phyloP scores from a whole-genome alignment of 441 rosid species.

The Biscutella laevigata region DNA sequence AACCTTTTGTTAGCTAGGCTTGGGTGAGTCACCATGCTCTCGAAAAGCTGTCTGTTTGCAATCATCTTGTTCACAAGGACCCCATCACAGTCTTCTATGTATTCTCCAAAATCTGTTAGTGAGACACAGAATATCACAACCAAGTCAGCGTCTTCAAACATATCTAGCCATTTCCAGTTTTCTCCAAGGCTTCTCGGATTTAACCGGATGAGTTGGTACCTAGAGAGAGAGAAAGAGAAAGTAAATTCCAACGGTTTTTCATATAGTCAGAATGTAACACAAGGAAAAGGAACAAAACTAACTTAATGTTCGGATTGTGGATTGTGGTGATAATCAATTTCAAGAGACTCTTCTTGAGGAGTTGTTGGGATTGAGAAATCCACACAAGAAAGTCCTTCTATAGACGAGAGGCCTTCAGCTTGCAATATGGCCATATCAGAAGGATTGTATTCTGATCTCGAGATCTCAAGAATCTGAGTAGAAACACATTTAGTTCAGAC shows the following conservation, averaged over 20 bases:
- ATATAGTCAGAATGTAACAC: not conserved
- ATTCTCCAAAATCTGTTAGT: constrained; percentile 40
- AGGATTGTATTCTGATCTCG: constrained; percentile 45
- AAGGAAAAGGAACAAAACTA: constrained; percentile 17
- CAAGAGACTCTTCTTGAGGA: constrained; percentile 25
- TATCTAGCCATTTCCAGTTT: constrained; percentile 51
- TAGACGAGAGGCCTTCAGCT: constrained; percentile 50
- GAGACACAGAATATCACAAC: constrained; percentile 50
- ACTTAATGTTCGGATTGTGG: constrained; percentile 46
- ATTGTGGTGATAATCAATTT: constrained; percentile 33
- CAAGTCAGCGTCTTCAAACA: constrained; percentile 53
- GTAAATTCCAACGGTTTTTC: constrained; percentile 6
- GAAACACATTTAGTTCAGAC: constrained; percentile 11
- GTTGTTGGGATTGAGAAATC: constrained; percentile 45
- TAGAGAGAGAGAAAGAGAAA: constrained; percentile 14
- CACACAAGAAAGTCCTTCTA: constrained; percentile 46
- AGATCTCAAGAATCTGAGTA: constrained; percentile 50
- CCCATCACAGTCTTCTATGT: constrained; percentile 34
- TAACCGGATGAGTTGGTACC: constrained; percentile 57
- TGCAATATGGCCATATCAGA: constrained; percentile 55
- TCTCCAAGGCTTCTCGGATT: constrained; percentile 48
- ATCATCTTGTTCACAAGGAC: constrained; percentile 49
- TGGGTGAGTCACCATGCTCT: constrained; percentile 39
- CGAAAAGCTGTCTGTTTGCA: constrained; percentile 43
- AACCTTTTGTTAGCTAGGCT: constrained; percentile 38